Evolutionary conservation across 129 eudicot species (phyloP).

Genomic region (Tanacetum coccineum): DNA sequence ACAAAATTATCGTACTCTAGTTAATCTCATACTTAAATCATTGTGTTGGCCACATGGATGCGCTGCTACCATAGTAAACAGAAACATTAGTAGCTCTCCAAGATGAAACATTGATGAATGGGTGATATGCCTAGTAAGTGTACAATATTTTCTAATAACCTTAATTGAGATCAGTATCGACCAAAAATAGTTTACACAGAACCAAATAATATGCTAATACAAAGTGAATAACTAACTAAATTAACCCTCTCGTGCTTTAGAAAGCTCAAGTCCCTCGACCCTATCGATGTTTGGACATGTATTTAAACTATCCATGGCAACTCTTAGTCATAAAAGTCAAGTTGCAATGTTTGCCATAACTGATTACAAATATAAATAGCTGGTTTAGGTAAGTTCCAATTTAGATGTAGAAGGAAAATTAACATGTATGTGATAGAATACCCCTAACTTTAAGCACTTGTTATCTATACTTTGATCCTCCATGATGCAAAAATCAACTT

Average conservation of each 20-base stretch:
- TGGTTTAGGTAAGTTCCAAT: background rate
- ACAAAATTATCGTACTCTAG: constrained; percentile 2
- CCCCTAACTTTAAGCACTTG: background rate
- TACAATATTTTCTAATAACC: background rate
- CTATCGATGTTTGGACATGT: background rate
- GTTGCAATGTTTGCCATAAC: background rate
- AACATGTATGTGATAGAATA: background rate
- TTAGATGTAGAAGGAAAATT: background rate
- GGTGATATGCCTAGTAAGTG: constrained; percentile 8
- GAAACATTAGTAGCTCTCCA: background rate
- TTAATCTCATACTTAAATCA: constrained; percentile 19
- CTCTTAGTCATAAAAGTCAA: background rate
- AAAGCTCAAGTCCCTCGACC: background rate
- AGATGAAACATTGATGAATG: constrained; percentile 7
- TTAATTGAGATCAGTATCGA: background rate
- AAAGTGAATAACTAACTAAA: no score
- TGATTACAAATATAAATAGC: background rate
- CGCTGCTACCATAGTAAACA: background rate
- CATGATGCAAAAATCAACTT: background rate
- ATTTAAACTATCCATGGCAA: background rate
- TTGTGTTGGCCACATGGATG: constrained; percentile 1
- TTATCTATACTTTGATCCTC: background rate
- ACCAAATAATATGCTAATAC: background rate
- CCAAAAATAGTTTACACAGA: background rate
- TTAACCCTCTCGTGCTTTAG: no score